Percentiles rank a stretch among this genome's conserved stretches.
These are phyloP conservation scores for Parathielavia hyrcaniae DNA, from an alignment of 495 filamentous ascomycete genomes.

Conservation along the genomic window DNA sequence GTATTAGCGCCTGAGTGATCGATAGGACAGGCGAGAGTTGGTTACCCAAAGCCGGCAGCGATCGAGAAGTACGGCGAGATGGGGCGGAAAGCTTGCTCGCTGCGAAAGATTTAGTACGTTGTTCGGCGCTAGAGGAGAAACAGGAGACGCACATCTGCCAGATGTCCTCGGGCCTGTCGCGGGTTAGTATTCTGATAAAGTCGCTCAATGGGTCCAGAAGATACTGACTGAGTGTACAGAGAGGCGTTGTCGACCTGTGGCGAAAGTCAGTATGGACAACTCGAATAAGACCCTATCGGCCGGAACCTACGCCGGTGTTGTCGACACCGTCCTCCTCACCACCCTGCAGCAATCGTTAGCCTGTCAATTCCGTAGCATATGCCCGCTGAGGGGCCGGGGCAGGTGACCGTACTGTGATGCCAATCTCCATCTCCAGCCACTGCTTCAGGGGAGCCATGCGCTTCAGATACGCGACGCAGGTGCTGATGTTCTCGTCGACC, in stretches of 20 bases:
- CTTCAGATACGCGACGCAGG: constrained; percentile 85
- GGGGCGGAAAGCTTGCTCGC: constrained; percentile 62
- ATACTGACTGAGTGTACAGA: constrained; percentile 72
- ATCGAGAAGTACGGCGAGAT: constrained; percentile 95
- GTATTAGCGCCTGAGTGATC: neutral
- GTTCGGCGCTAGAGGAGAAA: neutral
- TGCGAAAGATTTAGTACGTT: constrained; percentile 6
- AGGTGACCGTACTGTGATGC: constrained; percentile 25
- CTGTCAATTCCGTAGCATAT: neutral
- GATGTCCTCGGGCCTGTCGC: constrained; percentile 73
- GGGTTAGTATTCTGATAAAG: neutral
- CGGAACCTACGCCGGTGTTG: constrained; percentile 50
- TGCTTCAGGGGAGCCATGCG: constrained; percentile 91
- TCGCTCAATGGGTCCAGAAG: too few relatives aligned
- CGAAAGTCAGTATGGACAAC: neutral
- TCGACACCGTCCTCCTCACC: constrained; percentile 94
- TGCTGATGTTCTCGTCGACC: constrained; percentile 82
- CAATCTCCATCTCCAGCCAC: constrained; percentile 91
- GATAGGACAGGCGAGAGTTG: too few relatives aligned
- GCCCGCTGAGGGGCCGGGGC: neutral
- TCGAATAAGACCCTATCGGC: too few relatives aligned
- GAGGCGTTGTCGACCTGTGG: constrained; percentile 78
- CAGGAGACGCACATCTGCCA: constrained; percentile 55
- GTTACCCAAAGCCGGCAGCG: constrained; percentile 73
- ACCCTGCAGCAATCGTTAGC: constrained; percentile 33